Evolutionary conservation across 495 filamentous ascomycete genomes (phyloP).

Genomic region (Podospora anserina): DNA sequence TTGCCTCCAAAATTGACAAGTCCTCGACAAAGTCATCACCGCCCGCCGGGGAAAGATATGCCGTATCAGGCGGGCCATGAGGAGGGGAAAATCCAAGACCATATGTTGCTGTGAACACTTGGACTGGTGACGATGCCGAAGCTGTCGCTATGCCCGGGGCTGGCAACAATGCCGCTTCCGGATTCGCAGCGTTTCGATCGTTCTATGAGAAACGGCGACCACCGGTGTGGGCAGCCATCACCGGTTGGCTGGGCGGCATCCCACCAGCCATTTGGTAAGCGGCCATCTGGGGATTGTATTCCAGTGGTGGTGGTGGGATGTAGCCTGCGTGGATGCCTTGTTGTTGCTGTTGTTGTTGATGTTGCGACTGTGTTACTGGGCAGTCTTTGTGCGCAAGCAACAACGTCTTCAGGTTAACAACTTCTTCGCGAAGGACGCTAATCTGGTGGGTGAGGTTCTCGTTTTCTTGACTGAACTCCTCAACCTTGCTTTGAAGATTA

Average conservation of each 20-base stretch:
- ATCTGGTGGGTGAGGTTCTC: conserved; percentile 82
- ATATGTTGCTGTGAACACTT: neutral
- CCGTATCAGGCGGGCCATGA: neutral
- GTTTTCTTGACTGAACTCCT: conserved; percentile 86
- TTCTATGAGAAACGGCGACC: conserved; percentile 51
- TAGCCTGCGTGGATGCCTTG: conserved; percentile 72
- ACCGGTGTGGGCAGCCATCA: conserved; percentile 54
- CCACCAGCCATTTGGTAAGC: conserved; percentile 65
- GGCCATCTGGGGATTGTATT: conserved; percentile 60
- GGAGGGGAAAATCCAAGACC: neutral
- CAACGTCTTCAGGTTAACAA: conserved; percentile 91
- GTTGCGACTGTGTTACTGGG: conserved; percentile 66
- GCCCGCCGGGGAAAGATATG: neutral
- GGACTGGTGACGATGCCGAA: neutral
- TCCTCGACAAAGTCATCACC: neutral
- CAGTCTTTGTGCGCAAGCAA: conserved; percentile 96
- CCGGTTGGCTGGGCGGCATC: conserved; percentile 49
- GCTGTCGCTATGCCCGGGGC: too few species aligned
- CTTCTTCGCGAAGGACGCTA: conserved; percentile 80
- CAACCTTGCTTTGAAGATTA: conserved; percentile 92
- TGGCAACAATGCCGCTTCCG: neutral
- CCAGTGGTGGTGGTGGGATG: conserved; percentile 54
- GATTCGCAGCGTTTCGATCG: neutral
- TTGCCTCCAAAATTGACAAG: neutral
- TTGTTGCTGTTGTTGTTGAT: conserved; percentile 62